These are phyloP conservation scores for Umbelopsis sp. DNA, from an alignment of 192 early-diverging fungal species.

Conservation along the genomic window DNA sequence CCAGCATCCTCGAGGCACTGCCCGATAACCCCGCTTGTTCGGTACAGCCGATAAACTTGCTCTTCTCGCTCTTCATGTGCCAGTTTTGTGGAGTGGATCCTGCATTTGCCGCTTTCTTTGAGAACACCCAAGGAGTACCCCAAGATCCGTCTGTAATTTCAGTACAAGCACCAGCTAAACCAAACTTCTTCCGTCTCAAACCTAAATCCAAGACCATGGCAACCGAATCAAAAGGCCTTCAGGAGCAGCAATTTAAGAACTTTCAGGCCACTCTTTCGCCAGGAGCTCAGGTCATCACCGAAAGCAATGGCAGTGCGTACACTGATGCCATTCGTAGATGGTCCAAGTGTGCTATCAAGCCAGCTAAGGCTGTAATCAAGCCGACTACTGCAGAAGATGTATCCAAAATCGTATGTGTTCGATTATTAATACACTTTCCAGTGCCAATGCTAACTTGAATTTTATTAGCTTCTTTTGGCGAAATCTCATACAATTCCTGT, in stretches of 20 bases:
- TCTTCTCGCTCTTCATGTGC: conserved; percentile 26
- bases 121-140: conserved; percentile 13
- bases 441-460: not conserved
- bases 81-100: conserved; percentile 37
- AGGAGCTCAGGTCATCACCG: conserved; percentile 16
- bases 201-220: conserved; percentile 4
- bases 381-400: conserved; percentile 27
- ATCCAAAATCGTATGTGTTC: conserved; percentile 28
- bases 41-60: not conserved
- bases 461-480: conserved; percentile 30
- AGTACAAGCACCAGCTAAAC: conserved; percentile 5
- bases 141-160: not conserved
- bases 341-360: conserved; percentile 27
- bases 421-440: not conserved
- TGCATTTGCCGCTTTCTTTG: conserved; percentile 30
- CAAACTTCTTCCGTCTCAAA: conserved; percentile 36
- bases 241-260: conserved; percentile 13
- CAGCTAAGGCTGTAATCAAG: conserved; percentile 24
- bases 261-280: conserved; percentile 23
- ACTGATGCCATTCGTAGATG: conserved; percentile 21
- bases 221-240: conserved; percentile 11
- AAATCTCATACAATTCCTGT: conserved; percentile 28
- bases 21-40: not conserved
- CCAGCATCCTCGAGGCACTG: no score
- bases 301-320: conserved; percentile 17